Evolutionary conservation across 2,329 filamentous ascomycete species (phyloP).

Genomic region (Lachnellula cervina): DNA sequence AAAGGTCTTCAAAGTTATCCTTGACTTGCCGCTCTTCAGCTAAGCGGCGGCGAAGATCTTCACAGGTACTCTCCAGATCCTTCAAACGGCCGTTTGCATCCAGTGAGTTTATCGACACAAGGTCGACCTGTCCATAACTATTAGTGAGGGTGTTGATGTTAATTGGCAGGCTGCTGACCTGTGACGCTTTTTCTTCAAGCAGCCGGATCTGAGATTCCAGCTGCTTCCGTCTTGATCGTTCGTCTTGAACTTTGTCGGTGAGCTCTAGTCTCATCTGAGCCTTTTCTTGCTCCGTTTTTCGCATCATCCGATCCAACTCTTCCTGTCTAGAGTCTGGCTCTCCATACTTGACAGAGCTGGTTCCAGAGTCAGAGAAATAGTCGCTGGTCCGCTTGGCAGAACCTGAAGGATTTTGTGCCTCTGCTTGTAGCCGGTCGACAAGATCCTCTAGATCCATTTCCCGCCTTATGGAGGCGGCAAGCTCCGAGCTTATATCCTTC

Average conservation of each 20-base stretch:
- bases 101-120: constrained; percentile 49
- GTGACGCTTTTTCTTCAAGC: constrained; percentile 72
- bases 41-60: constrained; percentile 77
- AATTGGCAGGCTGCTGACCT: constrained; percentile 37
- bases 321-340: constrained; percentile 58
- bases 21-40: constrained; percentile 82
- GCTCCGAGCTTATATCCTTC: constrained; percentile 85
- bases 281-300: constrained; percentile 85
- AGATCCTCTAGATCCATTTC: constrained; percentile 97
- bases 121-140: constrained; percentile 30
- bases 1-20: constrained; percentile 88
- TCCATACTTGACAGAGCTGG: constrained; percentile 69
- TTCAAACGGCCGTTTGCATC: constrained; percentile 59
- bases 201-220: constrained; percentile 81
- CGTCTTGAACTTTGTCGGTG: constrained; percentile 81
- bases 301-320: constrained; percentile 77
- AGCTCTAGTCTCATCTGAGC: constrained; percentile 81
- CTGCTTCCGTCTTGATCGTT: constrained; percentile 67
- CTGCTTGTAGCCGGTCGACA: constrained; percentile 80
- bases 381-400: constrained; percentile 77
- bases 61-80: constrained; percentile 74
- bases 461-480: constrained; percentile 85
- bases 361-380: constrained; percentile 95
- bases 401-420: constrained; percentile 55
- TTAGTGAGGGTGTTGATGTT: constrained; percentile 11